Evolutionary conservation across 257 asterid species (phyloP), one percentile per base, ranked within the genome.

Genomic region (Primulina tabacum): DNA sequence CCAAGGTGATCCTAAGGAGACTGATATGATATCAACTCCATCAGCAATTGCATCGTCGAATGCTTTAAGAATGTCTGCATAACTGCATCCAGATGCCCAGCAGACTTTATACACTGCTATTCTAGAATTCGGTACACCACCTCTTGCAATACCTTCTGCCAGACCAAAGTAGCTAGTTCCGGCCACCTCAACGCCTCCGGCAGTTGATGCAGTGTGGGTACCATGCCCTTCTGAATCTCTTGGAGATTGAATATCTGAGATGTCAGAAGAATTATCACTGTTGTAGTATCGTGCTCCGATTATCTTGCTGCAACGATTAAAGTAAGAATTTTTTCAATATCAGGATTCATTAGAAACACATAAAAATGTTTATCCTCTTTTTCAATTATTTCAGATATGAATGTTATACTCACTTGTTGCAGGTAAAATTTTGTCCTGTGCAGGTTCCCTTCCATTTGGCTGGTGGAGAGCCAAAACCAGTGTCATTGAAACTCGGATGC

Each of bases 21-120:
- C 79, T 0, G 89, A 86, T 38, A 89, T 83, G 50, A 89, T 73
- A 70, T 89, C 90, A 29, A 89, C 96, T 32, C 92, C 89, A 56
- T 89, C 96, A 0, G 92, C 90, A 9, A 89, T 89, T 32, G 90
- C 92, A 74, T 88, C 92, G 62, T 89, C 92, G 26, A 89, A 89
- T 33, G 89, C 96, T 72, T 84, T 84, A 20, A 89, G 86, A 59
- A 86, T 82, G 66, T 86, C 88, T 0, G 94, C 84, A n/a, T 65
- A 67, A 38, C 71, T 64, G 47, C 85, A 82, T 1, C 87, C 90
- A 12, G 26, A 60, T 1, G 73, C 16, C 90, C 89, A 87, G 56
- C 94, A 83, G 8, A 81, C 86, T 73, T 87, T 85, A 82, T 87
- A 85, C 8, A 78, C 75, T 1, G 88, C 90, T 17, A 85, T 76